Evolutionary conservation across 768 basidiomycete genomes (phyloP).

Genomic region (Omphalotus guepiniiformis): DNA sequence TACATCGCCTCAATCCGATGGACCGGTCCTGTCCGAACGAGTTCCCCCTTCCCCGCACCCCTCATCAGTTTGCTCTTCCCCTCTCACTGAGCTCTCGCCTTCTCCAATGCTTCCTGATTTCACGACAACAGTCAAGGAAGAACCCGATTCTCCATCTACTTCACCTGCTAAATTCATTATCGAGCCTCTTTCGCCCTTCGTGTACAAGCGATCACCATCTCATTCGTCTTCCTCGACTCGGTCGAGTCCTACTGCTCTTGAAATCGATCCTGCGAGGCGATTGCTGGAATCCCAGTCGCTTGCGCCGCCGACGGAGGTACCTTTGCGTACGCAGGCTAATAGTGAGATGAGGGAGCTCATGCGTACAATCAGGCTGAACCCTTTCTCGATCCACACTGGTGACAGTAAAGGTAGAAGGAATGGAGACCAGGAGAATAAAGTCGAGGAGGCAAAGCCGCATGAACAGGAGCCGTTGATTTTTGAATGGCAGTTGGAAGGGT

Average conservation of each 20-base stretch:
- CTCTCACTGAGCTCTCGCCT: background rate
- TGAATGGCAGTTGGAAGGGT: constrained; percentile 58
- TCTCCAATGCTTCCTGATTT: background rate
- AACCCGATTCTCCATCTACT: constrained; percentile 30
- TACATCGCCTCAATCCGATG: background rate
- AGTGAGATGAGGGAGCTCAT: constrained; percentile 72
- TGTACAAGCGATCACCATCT: constrained; percentile 3
- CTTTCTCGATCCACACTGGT: constrained; percentile 63
- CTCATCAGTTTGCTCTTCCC: background rate
- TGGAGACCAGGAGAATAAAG: constrained; percentile 5
- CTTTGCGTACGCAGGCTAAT: constrained; percentile 69
- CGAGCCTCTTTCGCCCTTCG: constrained; percentile 28
- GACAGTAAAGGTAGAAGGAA: constrained; percentile 29
- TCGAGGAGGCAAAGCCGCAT: constrained; percentile 52
- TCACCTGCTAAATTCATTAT: constrained; percentile 45
- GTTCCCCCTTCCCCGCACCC: background rate
- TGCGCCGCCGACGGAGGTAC: constrained; percentile 61
- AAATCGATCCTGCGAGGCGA: background rate
- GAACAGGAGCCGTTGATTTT: constrained; percentile 57
- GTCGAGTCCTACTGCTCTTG: background rate
- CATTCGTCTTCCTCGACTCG: constrained; percentile 1
- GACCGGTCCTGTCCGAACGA: background rate
- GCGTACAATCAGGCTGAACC: constrained; percentile 73
- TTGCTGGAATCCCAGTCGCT: constrained; percentile 31
- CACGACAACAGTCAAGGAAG: constrained; percentile 19